Base-by-base conservation (phyloP, 352 stramenopile species). In the Phytophthora parvispora region DNA sequence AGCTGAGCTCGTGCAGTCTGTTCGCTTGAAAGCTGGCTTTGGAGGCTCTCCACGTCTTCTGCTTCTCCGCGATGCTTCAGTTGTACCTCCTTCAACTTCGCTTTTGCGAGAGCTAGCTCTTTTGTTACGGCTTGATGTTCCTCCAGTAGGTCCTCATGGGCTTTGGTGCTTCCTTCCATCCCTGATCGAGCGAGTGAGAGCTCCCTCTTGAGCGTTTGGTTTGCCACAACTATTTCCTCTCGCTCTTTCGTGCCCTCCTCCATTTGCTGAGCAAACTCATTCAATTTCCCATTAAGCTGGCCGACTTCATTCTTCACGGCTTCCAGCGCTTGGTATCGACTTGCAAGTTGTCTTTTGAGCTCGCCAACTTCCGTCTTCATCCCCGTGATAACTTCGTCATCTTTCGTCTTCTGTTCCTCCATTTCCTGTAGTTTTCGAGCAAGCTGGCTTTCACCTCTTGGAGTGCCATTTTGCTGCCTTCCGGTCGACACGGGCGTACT, bases 191-290 rank as follows among this genome's bases (percentile, higher is more conserved):
- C 45, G 27, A 62, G 28, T 13, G 68, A 50, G 8, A 87, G n/a
- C 32, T 86, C 78, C 47, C 65, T 71, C 38, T 80, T 79, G 22
- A 87, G 47, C 7, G 48, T 74, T 40, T 77, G 32, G 42, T 83
- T 86, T 8, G 40, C 55, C 15, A 58, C 51, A 6, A 58, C 24
- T 9, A 75, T 36, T 20, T 80, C 57, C 1, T 84, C 68, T 24
- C 60, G 66, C 53, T 83, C 67, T 48, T 71, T 80, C 10, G 47
- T 32, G 36, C 34, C 72, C 18, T 59, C 52, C 9, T 78, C 63
- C 25, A 80, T 29, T 12, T 75, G 64, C 49, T 69, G 53, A 22
- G 62, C 65, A 6, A 67, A 70, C 4, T 70, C 60, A 12, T 15
- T 55, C 12, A 83, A 38, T 28, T 73, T 73, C 2, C 57, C 49